Conservation (phyloP, 163 green algal species). For the Scenedesmus sp. region DNA sequence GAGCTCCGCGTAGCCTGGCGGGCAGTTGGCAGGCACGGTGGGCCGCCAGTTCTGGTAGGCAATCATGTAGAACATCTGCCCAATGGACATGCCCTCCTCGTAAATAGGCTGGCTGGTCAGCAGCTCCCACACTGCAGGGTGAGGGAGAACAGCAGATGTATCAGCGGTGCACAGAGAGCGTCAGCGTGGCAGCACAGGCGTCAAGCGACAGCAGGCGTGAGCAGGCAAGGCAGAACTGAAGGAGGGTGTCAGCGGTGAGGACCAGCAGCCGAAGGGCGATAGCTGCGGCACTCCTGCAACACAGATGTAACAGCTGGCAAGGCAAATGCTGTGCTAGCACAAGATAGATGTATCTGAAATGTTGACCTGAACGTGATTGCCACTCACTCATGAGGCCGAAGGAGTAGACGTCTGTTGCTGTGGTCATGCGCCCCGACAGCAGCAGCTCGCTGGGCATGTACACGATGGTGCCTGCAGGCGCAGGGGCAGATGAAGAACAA, state of each 20-base stretch:
- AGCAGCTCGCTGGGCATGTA: slow-evolving; percentile 55
- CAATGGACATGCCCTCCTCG: slow-evolving; percentile 41
- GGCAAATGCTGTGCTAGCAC: neutral
- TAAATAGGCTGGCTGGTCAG: slow-evolving; percentile 4
- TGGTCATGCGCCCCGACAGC: slow-evolving; percentile 26
- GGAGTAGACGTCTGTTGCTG: slow-evolving; percentile 50
- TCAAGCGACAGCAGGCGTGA: neutral
- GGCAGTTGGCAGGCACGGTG: slow-evolving; percentile 20
- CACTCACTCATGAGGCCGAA: slow-evolving; percentile 50
- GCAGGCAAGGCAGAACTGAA: neutral
- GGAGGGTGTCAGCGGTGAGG: neutral
- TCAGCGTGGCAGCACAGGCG: too few species aligned
- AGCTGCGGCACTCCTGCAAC: too few species aligned
- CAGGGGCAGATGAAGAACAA: neutral
- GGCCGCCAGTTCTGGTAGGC: slow-evolving; percentile 43
- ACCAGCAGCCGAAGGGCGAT: neutral
- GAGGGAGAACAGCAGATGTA: neutral
- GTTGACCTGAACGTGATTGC: neutral
- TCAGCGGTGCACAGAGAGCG: too few species aligned
- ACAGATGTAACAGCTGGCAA: neutral
- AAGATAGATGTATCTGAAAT: too few species aligned
- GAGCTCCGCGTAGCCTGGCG: slow-evolving; percentile 11
- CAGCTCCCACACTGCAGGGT: slow-evolving; percentile 47
- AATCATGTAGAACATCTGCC: slow-evolving; percentile 53
- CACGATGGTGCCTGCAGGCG: slow-evolving; percentile 29